These are phyloP conservation scores for Corylus heterophylla DNA, from an alignment of 306 rosid genomes.

Conservation along the genomic window DNA sequence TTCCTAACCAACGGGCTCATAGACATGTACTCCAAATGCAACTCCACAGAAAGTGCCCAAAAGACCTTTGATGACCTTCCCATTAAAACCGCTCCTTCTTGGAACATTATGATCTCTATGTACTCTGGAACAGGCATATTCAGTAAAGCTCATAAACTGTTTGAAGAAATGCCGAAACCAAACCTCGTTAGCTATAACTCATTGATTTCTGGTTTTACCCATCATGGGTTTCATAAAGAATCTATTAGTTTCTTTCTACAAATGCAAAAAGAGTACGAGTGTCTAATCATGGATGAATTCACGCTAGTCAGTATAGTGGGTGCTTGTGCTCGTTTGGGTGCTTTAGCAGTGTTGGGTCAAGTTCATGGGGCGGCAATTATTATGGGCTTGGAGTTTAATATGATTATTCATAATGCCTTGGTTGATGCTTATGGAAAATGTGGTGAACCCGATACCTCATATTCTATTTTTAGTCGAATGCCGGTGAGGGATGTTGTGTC, in stretches of 20 bases:
- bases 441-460: constrained; percentile 36
- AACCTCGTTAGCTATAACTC: constrained; percentile 58
- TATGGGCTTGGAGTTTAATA: constrained; percentile 41
- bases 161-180: constrained; percentile 47
- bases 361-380: constrained; percentile 55
- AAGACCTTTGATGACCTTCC: constrained; percentile 53
- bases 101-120: constrained; percentile 50
- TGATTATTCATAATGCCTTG: constrained; percentile 49
- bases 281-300: constrained; percentile 44
- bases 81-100: constrained; percentile 47
- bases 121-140: constrained; percentile 38
- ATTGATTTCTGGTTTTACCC: constrained; percentile 42
- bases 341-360: constrained; percentile 46
- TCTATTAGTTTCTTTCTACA: constrained; percentile 30
- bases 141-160: constrained; percentile 34
- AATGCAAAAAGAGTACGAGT: constrained; percentile 36
- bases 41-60: constrained; percentile 34
- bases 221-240: constrained; percentile 37
- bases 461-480: constrained; percentile 44
- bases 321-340: constrained; percentile 44
- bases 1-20: constrained; percentile 52
- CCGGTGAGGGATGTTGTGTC: constrained; percentile 54
- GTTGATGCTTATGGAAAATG: constrained; percentile 69
- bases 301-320: constrained; percentile 58
- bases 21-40: constrained; percentile 54